phyloP scores from a whole-genome alignment of 495 filamentous ascomycete genomes.

The Darksidea phi region DNA sequence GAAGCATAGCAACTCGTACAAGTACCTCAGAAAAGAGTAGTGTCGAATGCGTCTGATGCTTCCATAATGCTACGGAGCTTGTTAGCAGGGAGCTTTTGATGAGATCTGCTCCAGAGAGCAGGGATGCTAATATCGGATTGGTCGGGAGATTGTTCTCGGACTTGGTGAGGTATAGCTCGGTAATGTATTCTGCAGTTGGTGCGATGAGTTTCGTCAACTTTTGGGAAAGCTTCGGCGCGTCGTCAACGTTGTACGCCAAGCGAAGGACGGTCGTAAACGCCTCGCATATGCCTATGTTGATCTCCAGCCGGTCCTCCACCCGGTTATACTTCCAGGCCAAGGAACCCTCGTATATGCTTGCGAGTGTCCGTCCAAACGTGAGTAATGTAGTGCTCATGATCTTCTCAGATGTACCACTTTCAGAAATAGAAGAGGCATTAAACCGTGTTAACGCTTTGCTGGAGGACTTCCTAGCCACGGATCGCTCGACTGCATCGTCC shows the following conservation, averaged over 20 bases:
- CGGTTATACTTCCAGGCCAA: slow-evolving; percentile 77
- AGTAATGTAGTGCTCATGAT: slow-evolving; percentile 69
- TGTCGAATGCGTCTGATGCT: slow-evolving; percentile 61
- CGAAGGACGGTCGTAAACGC: slow-evolving; percentile 70
- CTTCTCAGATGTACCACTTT: slow-evolving; percentile 72
- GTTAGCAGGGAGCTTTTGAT: slow-evolving; percentile 63
- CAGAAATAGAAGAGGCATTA: slow-evolving; percentile 54
- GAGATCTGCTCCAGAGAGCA: slow-evolving; percentile 60
- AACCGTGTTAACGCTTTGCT: slow-evolving; percentile 56
- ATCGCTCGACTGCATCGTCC: slow-evolving; percentile 70
- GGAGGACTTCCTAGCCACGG: slow-evolving; percentile 67
- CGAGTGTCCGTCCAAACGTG: slow-evolving; percentile 66
- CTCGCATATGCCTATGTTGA: slow-evolving; percentile 58
- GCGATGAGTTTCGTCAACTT: slow-evolving; percentile 66
- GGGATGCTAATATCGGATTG: slow-evolving; percentile 70
- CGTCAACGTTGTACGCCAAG: slow-evolving; percentile 71
- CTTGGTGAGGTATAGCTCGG: slow-evolving; percentile 71
- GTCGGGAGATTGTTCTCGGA: slow-evolving; percentile 68
- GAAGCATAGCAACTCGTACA: slow-evolving; percentile 64
- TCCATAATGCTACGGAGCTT: slow-evolving; percentile 55
- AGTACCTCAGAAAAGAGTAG: slow-evolving; percentile 67
- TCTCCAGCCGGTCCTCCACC: slow-evolving; percentile 61
- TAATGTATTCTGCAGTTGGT: slow-evolving; percentile 68
- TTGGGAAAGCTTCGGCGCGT: slow-evolving; percentile 50
- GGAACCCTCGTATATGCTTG: slow-evolving; percentile 80